Evolutionary conservation across 805 yeast genomes (phyloP), one percentile per base, ranked within the genome.

Genomic region (Yarrowia keelungensis): DNA sequence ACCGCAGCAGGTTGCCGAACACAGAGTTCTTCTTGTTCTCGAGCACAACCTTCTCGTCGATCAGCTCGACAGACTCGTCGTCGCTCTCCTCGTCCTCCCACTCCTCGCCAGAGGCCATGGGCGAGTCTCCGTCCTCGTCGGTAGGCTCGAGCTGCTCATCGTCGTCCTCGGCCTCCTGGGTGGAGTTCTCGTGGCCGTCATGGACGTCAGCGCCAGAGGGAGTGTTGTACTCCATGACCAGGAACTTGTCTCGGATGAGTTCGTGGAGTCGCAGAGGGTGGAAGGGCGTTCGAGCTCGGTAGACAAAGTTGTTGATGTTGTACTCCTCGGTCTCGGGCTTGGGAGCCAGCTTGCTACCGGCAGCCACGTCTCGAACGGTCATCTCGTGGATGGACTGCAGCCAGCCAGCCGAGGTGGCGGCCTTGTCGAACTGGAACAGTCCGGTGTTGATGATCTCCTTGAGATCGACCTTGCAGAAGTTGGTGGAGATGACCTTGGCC

Each of bases 271-370:
- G 76, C 69, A 78, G 80, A 11, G 85, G 85, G 71, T 82, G 84
- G 71, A 82, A 82, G 26, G 85, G 85, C 51, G 74, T 77, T 61
- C 83, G 75, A 2, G 83, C 75, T 42, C 73, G 71, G 72, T 82
- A 82, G 15, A 82, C 78, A 71, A 82, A 82, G 68, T 79, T 80
- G 71, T 77, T 80, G 42, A 82, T 81, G 45, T 83, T 83, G 72
- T 82, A 82, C 70, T 82, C 84, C 69, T 80, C 83, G 5, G 83
- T 81, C 71, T 81, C 84, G 2, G 83, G 83, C 69, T 80, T 81
- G 26, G 83, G 83, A 0, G 83, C 75, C 14, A 75, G 69, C 49
- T 74, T 73, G 16, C 35, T 38, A 1, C 69, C 69, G 32, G 72
- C 70, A 19, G 61, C 68, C 11, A 51, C 61, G 38, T 79, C 79